These are phyloP conservation scores for Skeletonema tropicum DNA, from an alignment of 108 stramenopile genomes.

Conservation along the genomic window DNA sequence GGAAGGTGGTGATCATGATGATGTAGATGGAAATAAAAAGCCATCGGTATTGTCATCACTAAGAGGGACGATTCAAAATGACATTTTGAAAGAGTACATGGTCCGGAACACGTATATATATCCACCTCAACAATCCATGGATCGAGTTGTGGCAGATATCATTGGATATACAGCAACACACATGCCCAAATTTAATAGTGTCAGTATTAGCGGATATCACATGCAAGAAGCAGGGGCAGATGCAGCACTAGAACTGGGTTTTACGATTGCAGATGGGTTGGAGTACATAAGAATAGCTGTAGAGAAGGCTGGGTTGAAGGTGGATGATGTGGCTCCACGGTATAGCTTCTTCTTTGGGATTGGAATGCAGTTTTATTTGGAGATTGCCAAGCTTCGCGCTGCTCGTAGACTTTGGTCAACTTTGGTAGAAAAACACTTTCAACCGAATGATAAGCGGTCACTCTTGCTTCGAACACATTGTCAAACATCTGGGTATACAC, in stretches of 20 bases:
- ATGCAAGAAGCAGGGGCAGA: constrained; percentile 99
- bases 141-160: constrained; percentile 90
- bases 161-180: constrained; percentile 93
- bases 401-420: constrained; percentile 93
- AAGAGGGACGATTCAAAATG: constrained; percentile 98
- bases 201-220: constrained; percentile 97
- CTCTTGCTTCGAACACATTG: constrained; percentile 94
- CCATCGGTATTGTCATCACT: constrained; percentile 61
- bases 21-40: neutral
- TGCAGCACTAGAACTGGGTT: constrained; percentile 95
- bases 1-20: constrained; percentile 19
- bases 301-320: constrained; percentile 83
- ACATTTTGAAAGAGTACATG: constrained; percentile 98
- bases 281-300: constrained; percentile 93
- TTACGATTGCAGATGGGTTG: constrained; percentile 94
- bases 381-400: constrained; percentile 93
- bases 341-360: constrained; percentile 98
- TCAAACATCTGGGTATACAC: constrained; percentile 95
- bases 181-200: constrained; percentile 98
- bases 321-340: constrained; percentile 95
- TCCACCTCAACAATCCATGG: constrained; percentile 89
- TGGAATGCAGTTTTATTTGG: constrained; percentile 96
- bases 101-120: constrained; percentile 97
- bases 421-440: constrained; percentile 86
- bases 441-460: constrained; percentile 92